Percentiles rank a stretch among this genome's conserved stretches.
Conservation (phyloP, 495 filamentous ascomycete genomes). For the Penicillium cinerascens region DNA sequence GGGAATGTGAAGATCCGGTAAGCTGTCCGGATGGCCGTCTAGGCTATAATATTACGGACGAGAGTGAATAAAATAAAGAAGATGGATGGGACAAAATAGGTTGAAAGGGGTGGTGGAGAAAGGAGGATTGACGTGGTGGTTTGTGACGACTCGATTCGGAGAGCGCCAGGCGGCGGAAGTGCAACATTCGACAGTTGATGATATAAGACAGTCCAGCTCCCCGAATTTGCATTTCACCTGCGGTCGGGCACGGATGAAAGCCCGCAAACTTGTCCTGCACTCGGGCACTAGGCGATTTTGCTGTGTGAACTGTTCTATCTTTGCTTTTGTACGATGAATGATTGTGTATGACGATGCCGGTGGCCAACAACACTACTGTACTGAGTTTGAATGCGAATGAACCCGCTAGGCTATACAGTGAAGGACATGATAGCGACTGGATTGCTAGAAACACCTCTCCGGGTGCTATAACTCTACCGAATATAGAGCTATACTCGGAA, state of each 20-base stretch:
- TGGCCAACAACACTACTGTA: too few relatives aligned
- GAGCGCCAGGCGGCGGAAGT: conserved; percentile 39
- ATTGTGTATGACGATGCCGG: too few relatives aligned
- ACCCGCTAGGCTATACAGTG: too few relatives aligned
- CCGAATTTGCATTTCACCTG: conserved; percentile 8
- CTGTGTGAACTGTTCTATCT: not conserved
- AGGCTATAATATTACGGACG: conserved; percentile 9
- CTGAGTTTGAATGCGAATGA: too few relatives aligned
- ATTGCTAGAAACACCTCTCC: too few relatives aligned
- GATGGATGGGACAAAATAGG: not conserved
- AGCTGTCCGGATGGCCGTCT: conserved; percentile 10
- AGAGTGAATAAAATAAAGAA: not conserved
- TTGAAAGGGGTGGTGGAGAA: conserved; percentile 1
- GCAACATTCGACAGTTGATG: conserved; percentile 26
- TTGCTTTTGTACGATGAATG: not conserved
- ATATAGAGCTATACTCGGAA: not conserved
- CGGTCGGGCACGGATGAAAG: conserved; percentile 8
- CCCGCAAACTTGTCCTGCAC: not conserved
- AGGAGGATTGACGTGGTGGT: conserved; percentile 21
- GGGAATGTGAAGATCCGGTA: conserved; percentile 1
- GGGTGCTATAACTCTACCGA: not conserved
- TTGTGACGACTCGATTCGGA: conserved; percentile 38
- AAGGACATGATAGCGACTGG: too few relatives aligned
- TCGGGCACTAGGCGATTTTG: not conserved
- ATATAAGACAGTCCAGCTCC: conserved; percentile 13